Evolutionary conservation across 768 basidiomycete species (phyloP).

Genomic region (Myochromella boudieri): DNA sequence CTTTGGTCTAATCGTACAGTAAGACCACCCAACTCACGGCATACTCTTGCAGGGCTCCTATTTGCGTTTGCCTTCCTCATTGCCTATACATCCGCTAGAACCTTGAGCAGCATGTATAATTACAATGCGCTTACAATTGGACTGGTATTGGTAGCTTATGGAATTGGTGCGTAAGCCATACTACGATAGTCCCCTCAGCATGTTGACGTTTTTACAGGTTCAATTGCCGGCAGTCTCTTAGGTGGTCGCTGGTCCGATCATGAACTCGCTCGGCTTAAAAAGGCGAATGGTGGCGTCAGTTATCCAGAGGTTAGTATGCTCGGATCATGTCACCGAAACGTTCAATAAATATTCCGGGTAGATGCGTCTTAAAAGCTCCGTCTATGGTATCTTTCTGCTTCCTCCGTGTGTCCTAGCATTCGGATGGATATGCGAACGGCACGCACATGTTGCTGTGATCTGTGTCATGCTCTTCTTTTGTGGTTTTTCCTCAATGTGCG

Average conservation of each 20-base stretch:
- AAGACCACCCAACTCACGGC: neutral
- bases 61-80: constrained; percentile 74
- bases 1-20: neutral
- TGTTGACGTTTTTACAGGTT: constrained; percentile 25
- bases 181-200: neutral
- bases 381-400: constrained; percentile 53
- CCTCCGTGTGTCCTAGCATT: constrained; percentile 66
- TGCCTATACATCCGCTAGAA: constrained; percentile 73
- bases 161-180: constrained; percentile 47
- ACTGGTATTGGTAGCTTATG: constrained; percentile 73
- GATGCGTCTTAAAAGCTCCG: constrained; percentile 74
- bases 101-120: constrained; percentile 59
- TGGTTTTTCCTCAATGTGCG: constrained; percentile 77
- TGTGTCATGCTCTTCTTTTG: constrained; percentile 70
- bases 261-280: constrained; percentile 35
- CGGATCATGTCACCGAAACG: neutral
- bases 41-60: constrained; percentile 47
- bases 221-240: constrained; percentile 38
- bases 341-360: constrained; percentile 22
- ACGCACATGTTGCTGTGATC: constrained; percentile 63
- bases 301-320: constrained; percentile 62
- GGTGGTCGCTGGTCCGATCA: constrained; percentile 48
- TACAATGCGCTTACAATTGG: constrained; percentile 74
- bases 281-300: constrained; percentile 37
- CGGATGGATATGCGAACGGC: constrained; percentile 72